phyloP scores from a whole-genome alignment of 495 filamentous ascomycete species.

The Neurospora terricola region DNA sequence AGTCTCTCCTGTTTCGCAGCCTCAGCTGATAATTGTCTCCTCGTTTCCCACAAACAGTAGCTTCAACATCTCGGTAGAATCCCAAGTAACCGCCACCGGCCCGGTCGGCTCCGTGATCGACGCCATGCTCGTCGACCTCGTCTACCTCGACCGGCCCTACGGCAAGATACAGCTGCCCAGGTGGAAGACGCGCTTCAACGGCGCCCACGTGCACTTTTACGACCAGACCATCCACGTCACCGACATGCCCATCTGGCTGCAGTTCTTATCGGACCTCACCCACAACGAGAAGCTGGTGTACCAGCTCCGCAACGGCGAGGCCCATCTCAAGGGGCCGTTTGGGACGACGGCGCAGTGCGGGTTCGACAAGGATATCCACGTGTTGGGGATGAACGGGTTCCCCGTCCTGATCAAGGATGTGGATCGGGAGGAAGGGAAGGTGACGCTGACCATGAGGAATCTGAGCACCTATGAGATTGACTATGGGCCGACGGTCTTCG shows the following conservation, averaged over 20 bases:
- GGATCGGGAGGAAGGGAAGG: slow-evolving; percentile 1
- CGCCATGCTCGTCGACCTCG: slow-evolving; percentile 22
- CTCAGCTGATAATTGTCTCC: not conserved
- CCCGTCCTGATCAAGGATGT: slow-evolving; percentile 5
- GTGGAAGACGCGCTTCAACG: slow-evolving; percentile 10
- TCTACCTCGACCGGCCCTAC: slow-evolving; percentile 8
- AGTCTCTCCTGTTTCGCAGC: not conserved
- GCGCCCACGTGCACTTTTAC: slow-evolving; percentile 14
- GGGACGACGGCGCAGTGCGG: not conserved
- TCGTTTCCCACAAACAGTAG: not conserved
- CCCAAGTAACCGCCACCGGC: slow-evolving; percentile 18
- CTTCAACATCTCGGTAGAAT: not conserved
- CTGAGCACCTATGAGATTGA: slow-evolving; percentile 21
- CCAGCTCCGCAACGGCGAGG: slow-evolving; percentile 17
- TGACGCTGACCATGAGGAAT: slow-evolving; percentile 13
- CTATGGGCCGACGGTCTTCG: slow-evolving; percentile 21
- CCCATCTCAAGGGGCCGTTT: not conserved
- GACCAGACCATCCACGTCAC: slow-evolving; percentile 19
- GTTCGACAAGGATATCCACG: slow-evolving; percentile 18
- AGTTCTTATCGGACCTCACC: slow-evolving; percentile 15
- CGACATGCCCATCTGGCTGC: slow-evolving; percentile 10
- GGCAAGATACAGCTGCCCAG: slow-evolving; percentile 21
- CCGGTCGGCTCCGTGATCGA: slow-evolving; percentile 13
- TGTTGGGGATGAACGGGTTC: slow-evolving; percentile 19
- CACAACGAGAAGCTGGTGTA: slow-evolving; percentile 5